Base-by-base conservation (phyloP, 2,329 filamentous ascomycete genomes). In the Orbilia quercus region DNA sequence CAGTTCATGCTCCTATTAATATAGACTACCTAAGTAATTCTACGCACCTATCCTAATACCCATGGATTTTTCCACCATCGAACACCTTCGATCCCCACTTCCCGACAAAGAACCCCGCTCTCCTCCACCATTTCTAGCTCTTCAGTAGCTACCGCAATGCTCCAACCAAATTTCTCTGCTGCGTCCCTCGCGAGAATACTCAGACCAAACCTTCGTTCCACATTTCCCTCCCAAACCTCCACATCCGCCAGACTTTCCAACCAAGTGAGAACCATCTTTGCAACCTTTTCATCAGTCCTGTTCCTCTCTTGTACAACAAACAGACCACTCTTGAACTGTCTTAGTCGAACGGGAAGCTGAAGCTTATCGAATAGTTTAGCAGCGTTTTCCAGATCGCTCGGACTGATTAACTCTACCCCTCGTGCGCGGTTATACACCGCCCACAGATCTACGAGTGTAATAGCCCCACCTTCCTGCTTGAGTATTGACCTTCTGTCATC, bases 81-180 rank as follows among this genome's bases (percentile, higher is more conserved):
- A 50, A 96, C 83, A 0, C 95, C 95, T 80, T 97, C 93, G 12
- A 98, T 87, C 2, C 92, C 90, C 78, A 96, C 93, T 80, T 99
- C 95, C 51, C 95, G 89, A 80, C 94, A 98, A 18, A 99, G 80
- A 1, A 88, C 87, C 0, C 95, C 95, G 64, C 86, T 88, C 80
- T 98, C 94, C 80, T 99, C 95, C 0, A 93, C 93, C 94, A 99
- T 97, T 79, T 97, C 91, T 11, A 99, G 84, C 82, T 99, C 95
- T 80, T 98, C 95, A 71, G 90, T 91, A 0, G 95, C 95, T 20
- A 99, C 94, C 7, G 95, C 95, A 6, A 99, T 90, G 79, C 95
- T 98, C 95, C 95, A 99, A 4, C 93, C 91, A 81, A 99, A 99
- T 54, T 88, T 85, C 80, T 96, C 91, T 0, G 95, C 95, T 0